Base-by-base conservation (phyloP, 192 early-diverging fungal genomes). In the Diversispora eburnea region DNA sequence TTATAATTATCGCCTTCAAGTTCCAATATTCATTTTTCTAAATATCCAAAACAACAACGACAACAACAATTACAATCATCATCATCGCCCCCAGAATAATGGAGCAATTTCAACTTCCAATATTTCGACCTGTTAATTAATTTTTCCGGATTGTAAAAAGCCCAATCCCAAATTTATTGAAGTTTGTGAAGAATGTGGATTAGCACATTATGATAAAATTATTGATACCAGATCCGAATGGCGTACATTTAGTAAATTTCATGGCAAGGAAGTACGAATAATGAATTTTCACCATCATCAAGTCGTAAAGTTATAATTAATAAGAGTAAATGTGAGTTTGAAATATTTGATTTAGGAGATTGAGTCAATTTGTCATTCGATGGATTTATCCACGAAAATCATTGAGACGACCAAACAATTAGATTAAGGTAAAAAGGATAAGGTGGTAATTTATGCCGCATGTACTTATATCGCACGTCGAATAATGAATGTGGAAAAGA, bases 401-500 rank as follows among this genome's bases (percentile, higher is more conserved):
- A 79, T 67, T 41, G 89, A 93, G 70, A 84, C 89, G 2, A 93
- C 97, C 6, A 94, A 95, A 67, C 90, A 93, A 70, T 74, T n/a
- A n/a, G n/a, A n/a, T n/a, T n/a, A n/a, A n/a, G n/a, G n/a, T n/a
- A n/a, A n/a, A n/a, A n/a, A n/a, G n/a, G n/a, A n/a, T 33, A 33
- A 33, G 25, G 25, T 33, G 25, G 2, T 33, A 33, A 88, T 96
- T 55, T 88, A 91, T 60, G 95, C 94, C 3, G 91, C 93, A 0
- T 96, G 94, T 74, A 94, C 96, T 69, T 97, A 90, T 76, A 88
- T 96, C 72, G 95, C 92, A 6, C 96, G 97, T 77, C 83, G 92
- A 48, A 88, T 94, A 74, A 82, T 93, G 72, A 78, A 83, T 39
- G 90, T 91, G 0, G 89, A 78, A 93, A 93, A 77, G 95, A 99